Conservation (phyloP, 805 yeast species). For the Saturnispora saitoi region DNA sequence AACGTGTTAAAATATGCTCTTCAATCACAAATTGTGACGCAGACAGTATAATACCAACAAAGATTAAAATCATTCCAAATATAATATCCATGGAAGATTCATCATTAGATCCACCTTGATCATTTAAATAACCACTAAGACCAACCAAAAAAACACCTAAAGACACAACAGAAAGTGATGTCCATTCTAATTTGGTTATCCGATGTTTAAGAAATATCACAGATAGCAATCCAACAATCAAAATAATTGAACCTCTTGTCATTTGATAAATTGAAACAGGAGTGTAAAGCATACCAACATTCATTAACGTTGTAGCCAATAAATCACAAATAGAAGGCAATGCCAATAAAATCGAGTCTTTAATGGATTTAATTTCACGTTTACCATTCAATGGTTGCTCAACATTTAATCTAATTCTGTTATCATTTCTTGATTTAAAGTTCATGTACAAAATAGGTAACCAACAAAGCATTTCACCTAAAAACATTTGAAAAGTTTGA, state of each 20-base stretch:
- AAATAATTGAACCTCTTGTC: conserved; percentile 73
- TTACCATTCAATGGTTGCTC: conserved; percentile 7
- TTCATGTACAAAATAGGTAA: conserved; percentile 20
- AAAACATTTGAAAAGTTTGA: conserved; percentile 74
- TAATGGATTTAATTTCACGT: conserved; percentile 14
- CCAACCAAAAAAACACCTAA: conserved; percentile 70
- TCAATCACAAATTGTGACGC: conserved; percentile 75
- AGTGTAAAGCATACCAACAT: conserved; percentile 62
- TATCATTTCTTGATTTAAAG: neutral
- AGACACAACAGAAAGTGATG: conserved; percentile 52
- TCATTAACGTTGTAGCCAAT: conserved; percentile 65
- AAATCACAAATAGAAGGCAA: conserved; percentile 68
- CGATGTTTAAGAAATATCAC: conserved; percentile 49
- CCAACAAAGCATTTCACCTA: conserved; percentile 52
- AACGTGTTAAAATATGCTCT: conserved; percentile 51
- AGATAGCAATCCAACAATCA: conserved; percentile 68
- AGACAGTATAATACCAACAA: conserved; percentile 56
- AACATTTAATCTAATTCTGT: conserved; percentile 2
- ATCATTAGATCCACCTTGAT: neutral
- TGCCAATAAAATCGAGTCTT: conserved; percentile 33
- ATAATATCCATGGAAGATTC: conserved; percentile 26
- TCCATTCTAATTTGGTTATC: conserved; percentile 60
- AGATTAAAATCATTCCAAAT: conserved; percentile 50
- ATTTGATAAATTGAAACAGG: conserved; percentile 80
- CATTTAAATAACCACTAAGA: conserved; percentile 45